Evolutionary conservation across 352 stramenopile genomes (phyloP).

Genomic region (Phytophthora aleatoria): DNA sequence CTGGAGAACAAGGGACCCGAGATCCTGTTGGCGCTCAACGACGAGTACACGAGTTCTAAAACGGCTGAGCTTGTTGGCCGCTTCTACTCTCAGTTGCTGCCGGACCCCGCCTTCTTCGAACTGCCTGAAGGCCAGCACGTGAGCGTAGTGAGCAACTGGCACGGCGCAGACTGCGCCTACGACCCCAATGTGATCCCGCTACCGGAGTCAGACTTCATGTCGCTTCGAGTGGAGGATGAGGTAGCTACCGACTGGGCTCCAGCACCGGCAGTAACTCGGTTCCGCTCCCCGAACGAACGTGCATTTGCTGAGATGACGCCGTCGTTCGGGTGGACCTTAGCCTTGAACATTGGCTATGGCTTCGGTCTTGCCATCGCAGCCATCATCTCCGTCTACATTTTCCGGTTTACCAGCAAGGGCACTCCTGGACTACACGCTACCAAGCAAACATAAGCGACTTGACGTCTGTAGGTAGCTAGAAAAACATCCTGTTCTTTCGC

Average conservation of each 20-base stretch:
- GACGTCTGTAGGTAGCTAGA: conserved; percentile 25
- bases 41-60: conserved; percentile 65
- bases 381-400: conserved; percentile 62
- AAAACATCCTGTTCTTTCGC: conserved; percentile 7
- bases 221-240: conserved; percentile 26
- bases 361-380: conserved; percentile 54
- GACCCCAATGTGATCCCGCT: conserved; percentile 56
- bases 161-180: conserved; percentile 62
- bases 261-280: conserved; percentile 21
- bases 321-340: conserved; percentile 37
- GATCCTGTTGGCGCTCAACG: conserved; percentile 67
- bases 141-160: conserved; percentile 76
- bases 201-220: conserved; percentile 34
- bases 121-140: conserved; percentile 54
- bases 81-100: conserved; percentile 72
- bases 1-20: conserved; percentile 23
- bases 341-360: conserved; percentile 48
- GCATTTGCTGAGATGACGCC: conserved; percentile 42
- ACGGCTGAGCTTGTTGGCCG: conserved; percentile 56
- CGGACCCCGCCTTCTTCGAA: conserved; percentile 57
- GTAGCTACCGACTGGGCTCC: conserved; percentile 22
- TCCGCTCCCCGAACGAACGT: conserved; percentile 40
- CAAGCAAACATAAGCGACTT: conserved; percentile 39
- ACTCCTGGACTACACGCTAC: conserved; percentile 19
- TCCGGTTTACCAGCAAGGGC: conserved; percentile 56